Percentiles rank a stretch among this genome's conserved stretches.
Evolutionary conservation across 768 basidiomycete genomes (phyloP).

Genomic region (Rossbeevera mucosa): DNA sequence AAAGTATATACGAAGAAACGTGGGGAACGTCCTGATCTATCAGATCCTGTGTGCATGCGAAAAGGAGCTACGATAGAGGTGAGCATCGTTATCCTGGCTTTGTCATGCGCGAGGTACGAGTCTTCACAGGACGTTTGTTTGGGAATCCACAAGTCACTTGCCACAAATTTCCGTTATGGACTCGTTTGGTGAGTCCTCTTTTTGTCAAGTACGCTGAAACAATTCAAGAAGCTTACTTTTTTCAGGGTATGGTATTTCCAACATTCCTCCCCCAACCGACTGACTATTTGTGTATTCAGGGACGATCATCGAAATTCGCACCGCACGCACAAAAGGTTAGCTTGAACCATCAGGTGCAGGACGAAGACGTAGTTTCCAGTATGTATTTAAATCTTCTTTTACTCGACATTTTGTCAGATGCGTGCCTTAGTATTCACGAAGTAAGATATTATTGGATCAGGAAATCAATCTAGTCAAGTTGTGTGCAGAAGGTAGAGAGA

Average conservation of each 20-base stretch:
- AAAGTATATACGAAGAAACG: conserved; percentile 98
- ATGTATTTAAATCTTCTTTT: conserved; percentile 28
- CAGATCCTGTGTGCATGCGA: conserved; percentile 86
- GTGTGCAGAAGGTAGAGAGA: neutral
- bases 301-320: conserved; percentile 89
- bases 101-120: neutral
- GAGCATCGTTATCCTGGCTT: neutral
- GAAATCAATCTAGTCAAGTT: neutral
- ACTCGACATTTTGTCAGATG: neutral
- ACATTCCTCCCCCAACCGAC: neutral
- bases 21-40: conserved; percentile 87
- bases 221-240: conserved; percentile 2
- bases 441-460: conserved; percentile 8
- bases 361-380: conserved; percentile 90
- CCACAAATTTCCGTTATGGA: conserved; percentile 88
- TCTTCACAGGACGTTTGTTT: conserved; percentile 73
- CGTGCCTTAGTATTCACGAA: conserved; percentile 29
- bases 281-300: conserved; percentile 40
- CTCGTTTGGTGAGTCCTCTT: conserved; percentile 72
- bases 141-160: conserved; percentile 86
- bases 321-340: conserved; percentile 95
- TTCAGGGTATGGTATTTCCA: conserved; percentile 23
- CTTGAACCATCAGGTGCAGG: conserved; percentile 73
- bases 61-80: conserved; percentile 93
- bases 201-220: neutral